Evolutionary conservation across 192 early-diverging fungal species (phyloP).

Genomic region (Entomortierella chlamydospora): DNA sequence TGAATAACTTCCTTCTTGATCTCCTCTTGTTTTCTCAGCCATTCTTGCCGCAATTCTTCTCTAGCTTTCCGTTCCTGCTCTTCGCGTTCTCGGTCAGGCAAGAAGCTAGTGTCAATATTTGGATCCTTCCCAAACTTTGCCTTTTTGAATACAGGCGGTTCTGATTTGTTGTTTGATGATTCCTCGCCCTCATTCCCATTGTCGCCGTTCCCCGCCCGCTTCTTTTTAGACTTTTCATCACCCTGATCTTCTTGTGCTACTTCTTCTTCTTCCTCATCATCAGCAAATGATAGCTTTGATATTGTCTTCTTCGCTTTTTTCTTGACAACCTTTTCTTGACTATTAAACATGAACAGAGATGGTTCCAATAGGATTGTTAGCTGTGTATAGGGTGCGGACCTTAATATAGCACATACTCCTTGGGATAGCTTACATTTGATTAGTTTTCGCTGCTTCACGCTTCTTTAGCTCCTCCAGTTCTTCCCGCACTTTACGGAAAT

Average conservation of each 20-base stretch:
- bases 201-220: slow-evolving; percentile 35
- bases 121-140: slow-evolving; percentile 84
- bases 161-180: slow-evolving; percentile 10
- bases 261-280: slow-evolving; percentile 68
- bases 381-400: not conserved
- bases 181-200: slow-evolving; percentile 37
- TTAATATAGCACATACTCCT: slow-evolving; percentile 10
- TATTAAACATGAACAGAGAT: slow-evolving; percentile 21
- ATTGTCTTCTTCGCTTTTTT: slow-evolving; percentile 74
- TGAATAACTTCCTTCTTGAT: slow-evolving; percentile 86
- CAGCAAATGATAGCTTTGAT: slow-evolving; percentile 81
- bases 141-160: slow-evolving; percentile 52
- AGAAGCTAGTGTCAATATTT: slow-evolving; percentile 89
- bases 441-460: slow-evolving; percentile 76
- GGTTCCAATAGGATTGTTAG: not conserved
- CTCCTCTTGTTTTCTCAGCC: slow-evolving; percentile 84
- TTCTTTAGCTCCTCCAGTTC: slow-evolving; percentile 86
- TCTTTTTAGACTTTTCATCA: slow-evolving; percentile 1
- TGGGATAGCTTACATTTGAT: slow-evolving; percentile 43
- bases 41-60: slow-evolving; percentile 82
- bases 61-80: slow-evolving; percentile 76
- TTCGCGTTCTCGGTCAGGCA: slow-evolving; percentile 92
- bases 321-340: slow-evolving; percentile 66
- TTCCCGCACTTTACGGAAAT: slow-evolving; percentile 88
- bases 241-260: slow-evolving; percentile 11